A percentile compares a stretch with the other conserved stretches of the same genome.
These are phyloP conservation scores for Babesia ovis DNA, from an alignment of 169 alveolate genomes.

Conservation along the genomic window DNA sequence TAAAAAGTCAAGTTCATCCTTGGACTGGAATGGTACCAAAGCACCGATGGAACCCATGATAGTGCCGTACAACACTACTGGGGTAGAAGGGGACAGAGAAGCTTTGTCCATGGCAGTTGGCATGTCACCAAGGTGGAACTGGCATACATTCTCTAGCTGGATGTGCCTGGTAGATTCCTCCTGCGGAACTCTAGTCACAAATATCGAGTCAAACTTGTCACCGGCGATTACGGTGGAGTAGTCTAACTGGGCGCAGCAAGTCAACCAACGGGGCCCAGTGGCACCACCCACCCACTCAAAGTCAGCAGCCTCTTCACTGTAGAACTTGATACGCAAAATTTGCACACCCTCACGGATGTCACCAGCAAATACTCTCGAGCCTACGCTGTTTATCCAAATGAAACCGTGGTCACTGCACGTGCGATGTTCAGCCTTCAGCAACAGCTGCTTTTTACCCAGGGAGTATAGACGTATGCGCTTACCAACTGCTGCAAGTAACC, in stretches of 20 bases:
- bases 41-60: slow-evolving; percentile 96
- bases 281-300: slow-evolving; percentile 87
- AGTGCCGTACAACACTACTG: slow-evolving; percentile 92
- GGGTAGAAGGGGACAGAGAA: slow-evolving; percentile 83
- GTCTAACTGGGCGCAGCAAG: slow-evolving; percentile 92
- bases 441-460: slow-evolving; percentile 93
- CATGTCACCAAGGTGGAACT: slow-evolving; percentile 97
- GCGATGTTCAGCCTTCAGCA: slow-evolving; percentile 95
- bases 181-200: slow-evolving; percentile 56
- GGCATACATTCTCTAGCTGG: slow-evolving; percentile 93
- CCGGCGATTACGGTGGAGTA: slow-evolving; percentile 90
- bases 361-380: slow-evolving; percentile 91
- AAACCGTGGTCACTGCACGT: slow-evolving; percentile 67
- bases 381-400: slow-evolving; percentile 80
- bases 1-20: slow-evolving; percentile 94
- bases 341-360: slow-evolving; percentile 93
- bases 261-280: slow-evolving; percentile 93
- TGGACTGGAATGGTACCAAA: slow-evolving; percentile 91
- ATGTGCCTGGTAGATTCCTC: slow-evolving; percentile 49
- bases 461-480: slow-evolving; percentile 92
- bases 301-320: slow-evolving; percentile 71
- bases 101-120: slow-evolving; percentile 92
- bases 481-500: slow-evolving; percentile 93
- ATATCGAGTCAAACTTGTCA: slow-evolving; percentile 73
- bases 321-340: slow-evolving; percentile 83